Percentiles rank a stretch among this genome's conserved stretches.
Evolutionary conservation across 805 yeast genomes (phyloP).

Genomic region (Myxozyma kluyveri): DNA sequence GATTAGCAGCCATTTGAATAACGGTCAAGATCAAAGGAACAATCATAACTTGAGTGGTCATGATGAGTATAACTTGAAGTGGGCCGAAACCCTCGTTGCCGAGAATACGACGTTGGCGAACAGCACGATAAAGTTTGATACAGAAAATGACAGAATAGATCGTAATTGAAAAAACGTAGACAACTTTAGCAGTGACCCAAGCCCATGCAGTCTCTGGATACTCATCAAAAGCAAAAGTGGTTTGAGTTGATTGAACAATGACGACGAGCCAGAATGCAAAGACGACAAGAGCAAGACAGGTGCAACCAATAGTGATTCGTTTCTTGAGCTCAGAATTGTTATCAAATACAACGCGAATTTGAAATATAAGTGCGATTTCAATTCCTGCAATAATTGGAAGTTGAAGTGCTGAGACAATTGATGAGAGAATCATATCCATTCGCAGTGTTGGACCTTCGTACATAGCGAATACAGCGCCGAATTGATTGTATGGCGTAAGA

Average conservation of each 20-base stretch:
- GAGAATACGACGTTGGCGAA: conserved; percentile 65
- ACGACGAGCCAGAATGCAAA: conserved; percentile 59
- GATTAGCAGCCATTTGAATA: conserved; percentile 45
- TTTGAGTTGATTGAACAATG: conserved; percentile 42
- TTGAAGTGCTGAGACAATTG: conserved; percentile 61
- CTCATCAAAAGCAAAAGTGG: conserved; percentile 43
- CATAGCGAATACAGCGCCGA: conserved; percentile 49
- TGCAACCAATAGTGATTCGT: conserved; percentile 49
- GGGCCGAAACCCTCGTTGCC: conserved; percentile 83
- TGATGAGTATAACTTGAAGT: conserved; percentile 73
- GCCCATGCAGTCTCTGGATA: conserved; percentile 46
- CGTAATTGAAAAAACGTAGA: conserved; percentile 68
- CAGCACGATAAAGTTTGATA: conserved; percentile 64
- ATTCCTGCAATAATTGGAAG: conserved; percentile 58
- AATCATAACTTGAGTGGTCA: conserved; percentile 77
- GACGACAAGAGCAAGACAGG: conserved; percentile 54
- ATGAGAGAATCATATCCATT: conserved; percentile 48
- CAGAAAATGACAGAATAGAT: conserved; percentile 60
- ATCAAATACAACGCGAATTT: conserved; percentile 64
- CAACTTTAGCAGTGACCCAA: conserved; percentile 40
- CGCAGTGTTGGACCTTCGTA: conserved; percentile 44
- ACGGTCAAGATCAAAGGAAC: conserved; percentile 71
- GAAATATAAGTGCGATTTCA: conserved; percentile 66
- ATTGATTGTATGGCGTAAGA: conserved; percentile 50
- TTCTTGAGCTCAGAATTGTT: conserved; percentile 39